Evolutionary conservation across 305 asterid genomes (phyloP).

Genomic region (Solanum hybrid): DNA sequence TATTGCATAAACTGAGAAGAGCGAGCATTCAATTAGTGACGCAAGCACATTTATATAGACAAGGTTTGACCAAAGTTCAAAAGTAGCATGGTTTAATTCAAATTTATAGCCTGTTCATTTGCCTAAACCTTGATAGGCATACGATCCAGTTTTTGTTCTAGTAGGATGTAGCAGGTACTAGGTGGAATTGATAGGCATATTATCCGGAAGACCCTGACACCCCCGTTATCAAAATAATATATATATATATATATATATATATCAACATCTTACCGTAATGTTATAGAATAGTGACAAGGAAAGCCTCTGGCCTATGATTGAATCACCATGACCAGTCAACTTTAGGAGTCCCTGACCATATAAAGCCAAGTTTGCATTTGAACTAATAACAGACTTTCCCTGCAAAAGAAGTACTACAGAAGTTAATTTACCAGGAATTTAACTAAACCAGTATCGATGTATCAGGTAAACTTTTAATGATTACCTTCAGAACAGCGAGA

Average conservation of each 20-base stretch:
- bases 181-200: neutral
- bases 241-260: neutral
- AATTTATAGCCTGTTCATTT: neutral
- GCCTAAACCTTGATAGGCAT: neutral
- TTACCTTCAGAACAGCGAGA: slow-evolving; percentile 92
- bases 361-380: slow-evolving; percentile 82
- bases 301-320: slow-evolving; percentile 86
- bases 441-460: neutral
- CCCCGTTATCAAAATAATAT: neutral
- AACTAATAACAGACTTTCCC: slow-evolving; percentile 81
- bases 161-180: neutral
- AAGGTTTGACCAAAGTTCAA: neutral
- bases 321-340: slow-evolving; percentile 85
- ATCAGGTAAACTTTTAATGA: slow-evolving; percentile 3
- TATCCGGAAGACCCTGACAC: neutral
- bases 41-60: neutral
- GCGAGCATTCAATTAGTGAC: neutral
- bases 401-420: slow-evolving; percentile 24
- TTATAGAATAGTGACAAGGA: slow-evolving; percentile 84
- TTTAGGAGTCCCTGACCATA: slow-evolving; percentile 84
- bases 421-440: slow-evolving; percentile 1
- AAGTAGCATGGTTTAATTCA: neutral
- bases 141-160: neutral
- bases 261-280: slow-evolving; percentile 61
- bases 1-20: neutral